Conservation (phyloP, 2,329 filamentous ascomycete species). For the Talaromyces islandicus region DNA sequence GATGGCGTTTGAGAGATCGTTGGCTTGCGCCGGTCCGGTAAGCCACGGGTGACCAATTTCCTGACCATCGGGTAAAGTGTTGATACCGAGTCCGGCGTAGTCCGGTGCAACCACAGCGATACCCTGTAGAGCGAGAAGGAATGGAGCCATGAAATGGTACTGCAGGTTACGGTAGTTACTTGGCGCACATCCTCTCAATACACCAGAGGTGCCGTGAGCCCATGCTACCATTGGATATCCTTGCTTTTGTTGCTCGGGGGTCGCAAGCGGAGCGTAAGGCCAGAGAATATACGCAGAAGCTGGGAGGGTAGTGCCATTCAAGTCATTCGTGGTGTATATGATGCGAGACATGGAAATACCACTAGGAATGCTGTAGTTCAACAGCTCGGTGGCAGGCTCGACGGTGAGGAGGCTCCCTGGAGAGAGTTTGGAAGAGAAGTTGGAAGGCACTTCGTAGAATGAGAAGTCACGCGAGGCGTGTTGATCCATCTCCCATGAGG, state of each 20-base stretch:
- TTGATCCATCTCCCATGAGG: conserved; percentile 2
- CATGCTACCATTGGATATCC: conserved; percentile 32
- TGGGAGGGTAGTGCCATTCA: conserved; percentile 42
- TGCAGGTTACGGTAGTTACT: conserved; percentile 37
- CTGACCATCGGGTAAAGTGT: conserved; percentile 24
- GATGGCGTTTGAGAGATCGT: conserved; percentile 41
- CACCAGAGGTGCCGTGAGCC: conserved; percentile 43
- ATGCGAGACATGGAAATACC: conserved; percentile 39
- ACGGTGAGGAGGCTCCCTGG: conserved; percentile 3
- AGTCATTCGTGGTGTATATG: conserved; percentile 42
- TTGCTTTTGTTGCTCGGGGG: conserved; percentile 8
- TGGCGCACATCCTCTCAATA: conserved; percentile 34
- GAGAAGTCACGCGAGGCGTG: conserved; percentile 3
- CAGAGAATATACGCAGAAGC: conserved; percentile 47
- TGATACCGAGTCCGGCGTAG: conserved; percentile 42
- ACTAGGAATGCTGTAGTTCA: conserved; percentile 5
- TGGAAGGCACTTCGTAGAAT: conserved; percentile 3
- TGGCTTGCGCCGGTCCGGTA: conserved; percentile 31
- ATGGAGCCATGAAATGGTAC: conserved; percentile 37
- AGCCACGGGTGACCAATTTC: conserved; percentile 39
- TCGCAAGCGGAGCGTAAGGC: conserved; percentile 34
- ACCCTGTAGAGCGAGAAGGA: conserved; percentile 35
- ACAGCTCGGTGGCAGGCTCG: not conserved
- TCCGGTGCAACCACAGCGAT: conserved; percentile 43
- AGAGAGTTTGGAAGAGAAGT: conserved; percentile 3